Evolutionary conservation across 2,329 filamentous ascomycete genomes (phyloP), one percentile per base, ranked within the genome.

Genomic region (Trichophyton mentagrophytes): DNA sequence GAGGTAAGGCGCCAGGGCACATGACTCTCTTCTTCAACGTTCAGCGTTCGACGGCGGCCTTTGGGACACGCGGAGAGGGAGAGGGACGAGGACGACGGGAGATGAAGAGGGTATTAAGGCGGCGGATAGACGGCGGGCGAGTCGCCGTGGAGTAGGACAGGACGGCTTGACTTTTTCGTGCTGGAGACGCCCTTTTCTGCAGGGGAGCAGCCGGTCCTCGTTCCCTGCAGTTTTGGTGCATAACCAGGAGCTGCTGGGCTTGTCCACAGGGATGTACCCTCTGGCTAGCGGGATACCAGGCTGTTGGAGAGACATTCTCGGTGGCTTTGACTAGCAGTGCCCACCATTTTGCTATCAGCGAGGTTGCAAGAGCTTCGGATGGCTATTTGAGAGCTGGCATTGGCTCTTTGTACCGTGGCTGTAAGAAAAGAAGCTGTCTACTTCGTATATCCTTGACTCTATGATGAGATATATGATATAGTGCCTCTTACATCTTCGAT

Each of bases 1-100:
- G 20, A 15, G 46, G 60, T 40, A 57, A 61, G 40, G 53, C 42
- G 42, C 40, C 22, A 42, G n/a, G 42, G 22, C 53, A 57, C 51
- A 56, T 57, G 42, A 61, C 25, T 20, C 49, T 44, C 42, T 25
- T 44, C 46, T 60, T 51, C 42, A 27, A 46, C 33, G 22, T 51
- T 51, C 40, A 58, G 42, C 38, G 15, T 46, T 58, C 46, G 22
- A 47, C 33, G 33, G 8, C 33, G 33, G 11, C 57, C n/a, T 40
- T 33, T 33, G 3, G 4, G 20, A 17, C 11, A 36, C 15, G 20
- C 5, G 15, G 33, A 36, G 15, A 17, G 22, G 30, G 17, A 17
- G 17, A 17, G 17, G 17, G 20, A 36, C 27, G 33, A 36, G 7
- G 4, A 25, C n/a, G 11, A 55, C 13, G 15, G 51, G 4, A 36